Evolutionary conservation across 306 rosid species (phyloP).

Genomic region (Trichosanthes truncata): DNA sequence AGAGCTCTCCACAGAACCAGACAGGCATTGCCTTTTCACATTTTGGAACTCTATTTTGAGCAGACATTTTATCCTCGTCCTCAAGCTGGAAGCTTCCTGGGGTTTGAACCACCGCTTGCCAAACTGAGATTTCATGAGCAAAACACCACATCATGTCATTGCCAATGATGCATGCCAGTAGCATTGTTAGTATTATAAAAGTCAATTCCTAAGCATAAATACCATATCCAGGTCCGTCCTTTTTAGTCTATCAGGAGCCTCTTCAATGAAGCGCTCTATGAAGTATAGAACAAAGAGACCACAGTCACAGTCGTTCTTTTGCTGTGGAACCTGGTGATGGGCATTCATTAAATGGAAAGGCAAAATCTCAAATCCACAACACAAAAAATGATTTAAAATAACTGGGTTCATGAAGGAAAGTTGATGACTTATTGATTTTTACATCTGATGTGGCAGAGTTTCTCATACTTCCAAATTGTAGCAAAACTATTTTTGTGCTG

Average conservation of each 20-base stretch:
- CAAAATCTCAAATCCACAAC: not conserved
- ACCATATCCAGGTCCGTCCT: slow-evolving; percentile 70
- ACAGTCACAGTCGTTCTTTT: slow-evolving; percentile 84
- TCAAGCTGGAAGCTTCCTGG: slow-evolving; percentile 76
- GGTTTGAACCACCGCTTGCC: slow-evolving; percentile 83
- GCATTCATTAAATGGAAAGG: slow-evolving; percentile 5
- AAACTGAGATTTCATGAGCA: slow-evolving; percentile 40
- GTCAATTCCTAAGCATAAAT: slow-evolving; percentile 1
- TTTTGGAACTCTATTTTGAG: slow-evolving; percentile 43
- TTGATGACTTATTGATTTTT: not conserved
- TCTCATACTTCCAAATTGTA: not conserved
- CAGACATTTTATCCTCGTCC: slow-evolving; percentile 50
- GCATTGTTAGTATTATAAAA: not conserved
- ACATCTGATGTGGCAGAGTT: not conserved
- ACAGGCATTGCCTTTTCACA: not conserved
- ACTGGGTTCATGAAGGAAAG: not conserved
- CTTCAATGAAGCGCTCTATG: slow-evolving; percentile 76
- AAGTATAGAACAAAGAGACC: slow-evolving; percentile 85
- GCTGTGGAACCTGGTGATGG: slow-evolving; percentile 81
- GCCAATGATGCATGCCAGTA: not conserved
- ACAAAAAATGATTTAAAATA: not conserved
- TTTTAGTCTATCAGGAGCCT: slow-evolving; percentile 66
- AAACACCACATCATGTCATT: not conserved
- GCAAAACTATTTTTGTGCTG: not conserved
- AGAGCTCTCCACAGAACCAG: slow-evolving; percentile 17